These are phyloP conservation scores for Aspergillus fumigatiaffinis DNA, from an alignment of 2,329 filamentous ascomycete species.

Conservation along the genomic window DNA sequence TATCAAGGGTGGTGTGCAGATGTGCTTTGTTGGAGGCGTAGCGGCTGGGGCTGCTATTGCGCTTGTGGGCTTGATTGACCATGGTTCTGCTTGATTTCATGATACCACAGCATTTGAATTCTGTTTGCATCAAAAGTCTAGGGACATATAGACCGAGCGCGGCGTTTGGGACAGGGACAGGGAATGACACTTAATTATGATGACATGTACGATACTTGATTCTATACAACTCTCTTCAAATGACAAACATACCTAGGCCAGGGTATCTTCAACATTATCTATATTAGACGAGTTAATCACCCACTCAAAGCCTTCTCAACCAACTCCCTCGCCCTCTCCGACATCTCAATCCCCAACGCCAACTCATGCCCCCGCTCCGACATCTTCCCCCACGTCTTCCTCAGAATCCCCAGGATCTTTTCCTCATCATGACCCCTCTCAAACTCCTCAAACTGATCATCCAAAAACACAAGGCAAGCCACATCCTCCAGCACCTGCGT, in stretches of 20 bases:
- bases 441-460: slow-evolving; percentile 81
- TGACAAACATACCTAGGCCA: not conserved
- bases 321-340: slow-evolving; percentile 58
- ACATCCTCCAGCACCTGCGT: slow-evolving; percentile 79
- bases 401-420: slow-evolving; percentile 68
- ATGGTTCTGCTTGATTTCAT: slow-evolving; percentile 8
- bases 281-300: slow-evolving; percentile 3
- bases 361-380: slow-evolving; percentile 57
- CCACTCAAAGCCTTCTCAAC: slow-evolving; percentile 60
- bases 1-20: slow-evolving; percentile 59
- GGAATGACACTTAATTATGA: not conserved
- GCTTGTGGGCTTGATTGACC: slow-evolving; percentile 57
- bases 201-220: not conserved
- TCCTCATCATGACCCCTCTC: slow-evolving; percentile 64
- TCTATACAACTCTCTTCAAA: not conserved
- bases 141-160: not conserved
- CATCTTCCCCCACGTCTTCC: slow-evolving; percentile 77
- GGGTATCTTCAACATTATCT: not conserved
- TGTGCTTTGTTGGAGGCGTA: slow-evolving; percentile 60
- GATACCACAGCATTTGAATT: slow-evolving; percentile 1
- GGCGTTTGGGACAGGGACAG: not conserved
- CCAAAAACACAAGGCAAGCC: slow-evolving; percentile 80
- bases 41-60: slow-evolving; percentile 64
- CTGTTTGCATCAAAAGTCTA: not conserved
- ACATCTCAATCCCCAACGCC: slow-evolving; percentile 64